phyloP scores from a whole-genome alignment of 2,329 filamentous ascomycete species.

The Fusarium lyarnte region DNA sequence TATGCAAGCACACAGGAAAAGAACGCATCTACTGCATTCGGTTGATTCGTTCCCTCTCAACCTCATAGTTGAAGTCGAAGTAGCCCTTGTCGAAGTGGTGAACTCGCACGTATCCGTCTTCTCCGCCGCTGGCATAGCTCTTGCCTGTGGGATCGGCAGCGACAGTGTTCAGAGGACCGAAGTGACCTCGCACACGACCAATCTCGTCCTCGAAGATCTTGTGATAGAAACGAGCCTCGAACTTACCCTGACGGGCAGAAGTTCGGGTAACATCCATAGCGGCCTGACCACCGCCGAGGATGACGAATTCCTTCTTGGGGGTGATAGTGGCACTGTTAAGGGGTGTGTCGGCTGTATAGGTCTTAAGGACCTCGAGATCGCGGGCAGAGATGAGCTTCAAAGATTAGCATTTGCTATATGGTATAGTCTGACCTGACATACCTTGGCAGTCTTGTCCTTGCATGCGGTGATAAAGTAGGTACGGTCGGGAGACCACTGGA shows the following conservation, averaged over 20 bases:
- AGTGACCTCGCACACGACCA: slow-evolving; percentile 95
- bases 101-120: slow-evolving; percentile 97
- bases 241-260: slow-evolving; percentile 93
- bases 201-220: slow-evolving; percentile 99
- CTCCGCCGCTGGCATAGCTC: slow-evolving; percentile 93
- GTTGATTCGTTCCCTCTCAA: slow-evolving; percentile 82
- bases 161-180: slow-evolving; percentile 96
- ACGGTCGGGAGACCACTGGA: slow-evolving; percentile 93
- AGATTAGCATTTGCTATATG: slow-evolving; percentile 15
- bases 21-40: slow-evolving; percentile 50
- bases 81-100: slow-evolving; percentile 99
- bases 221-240: slow-evolving; percentile 99
- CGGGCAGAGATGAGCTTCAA: slow-evolving; percentile 79
- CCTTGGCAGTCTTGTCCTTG: slow-evolving; percentile 97
- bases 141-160: slow-evolving; percentile 91
- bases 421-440: slow-evolving; percentile 48
- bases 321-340: slow-evolving; percentile 96
- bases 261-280: slow-evolving; percentile 99
- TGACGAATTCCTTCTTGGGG: slow-evolving; percentile 95
- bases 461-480: slow-evolving; percentile 98
- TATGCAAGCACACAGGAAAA: slow-evolving; percentile 55
- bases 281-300: slow-evolving; percentile 96
- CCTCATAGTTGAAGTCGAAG: slow-evolving; percentile 99
- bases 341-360: slow-evolving; percentile 89
- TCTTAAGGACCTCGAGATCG: slow-evolving; percentile 92